phyloP scores from a whole-genome alignment of 1,284 basidiomycete species.

The Austropuccinia psidii region DNA sequence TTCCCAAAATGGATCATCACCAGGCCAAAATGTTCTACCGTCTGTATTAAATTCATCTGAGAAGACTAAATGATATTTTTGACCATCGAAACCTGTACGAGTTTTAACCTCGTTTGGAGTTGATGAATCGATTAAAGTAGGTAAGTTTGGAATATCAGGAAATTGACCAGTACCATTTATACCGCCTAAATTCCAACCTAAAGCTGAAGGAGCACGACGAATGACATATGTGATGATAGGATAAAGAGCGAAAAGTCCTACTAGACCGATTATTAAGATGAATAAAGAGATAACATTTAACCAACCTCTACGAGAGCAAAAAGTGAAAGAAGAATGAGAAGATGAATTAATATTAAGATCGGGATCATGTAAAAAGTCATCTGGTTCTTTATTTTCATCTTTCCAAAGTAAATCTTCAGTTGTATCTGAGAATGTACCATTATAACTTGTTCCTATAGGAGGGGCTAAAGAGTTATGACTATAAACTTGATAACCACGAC shows the following conservation, averaged over 20 bases:
- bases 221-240: slow-evolving; percentile 39
- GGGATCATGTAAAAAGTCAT: slow-evolving; percentile 32
- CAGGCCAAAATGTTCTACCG: slow-evolving; percentile 57
- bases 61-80: slow-evolving; percentile 59
- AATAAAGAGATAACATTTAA: slow-evolving; percentile 42
- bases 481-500: not conserved
- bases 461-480: not conserved
- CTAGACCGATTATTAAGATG: slow-evolving; percentile 46
- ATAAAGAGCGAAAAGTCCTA: slow-evolving; percentile 39
- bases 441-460: slow-evolving; percentile 6
- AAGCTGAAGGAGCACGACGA: slow-evolving; percentile 39
- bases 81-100: slow-evolving; percentile 56
- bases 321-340: slow-evolving; percentile 35
- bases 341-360: slow-evolving; percentile 32
- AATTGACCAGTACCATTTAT: slow-evolving; percentile 49
- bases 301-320: slow-evolving; percentile 41
- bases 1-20: slow-evolving; percentile 56
- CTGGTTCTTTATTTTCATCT: slow-evolving; percentile 34
- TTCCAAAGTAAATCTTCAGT: slow-evolving; percentile 35
- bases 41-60: slow-evolving; percentile 83
- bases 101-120: slow-evolving; percentile 57
- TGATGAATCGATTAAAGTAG: slow-evolving; percentile 57
- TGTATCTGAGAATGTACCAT: slow-evolving; percentile 6
- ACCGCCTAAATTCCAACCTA: slow-evolving; percentile 33
- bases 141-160: slow-evolving; percentile 47